Percentiles rank a stretch among this genome's conserved stretches.
Evolutionary conservation across 306 rosid species (phyloP).

Genomic region (Begonia peltatifolia): DNA sequence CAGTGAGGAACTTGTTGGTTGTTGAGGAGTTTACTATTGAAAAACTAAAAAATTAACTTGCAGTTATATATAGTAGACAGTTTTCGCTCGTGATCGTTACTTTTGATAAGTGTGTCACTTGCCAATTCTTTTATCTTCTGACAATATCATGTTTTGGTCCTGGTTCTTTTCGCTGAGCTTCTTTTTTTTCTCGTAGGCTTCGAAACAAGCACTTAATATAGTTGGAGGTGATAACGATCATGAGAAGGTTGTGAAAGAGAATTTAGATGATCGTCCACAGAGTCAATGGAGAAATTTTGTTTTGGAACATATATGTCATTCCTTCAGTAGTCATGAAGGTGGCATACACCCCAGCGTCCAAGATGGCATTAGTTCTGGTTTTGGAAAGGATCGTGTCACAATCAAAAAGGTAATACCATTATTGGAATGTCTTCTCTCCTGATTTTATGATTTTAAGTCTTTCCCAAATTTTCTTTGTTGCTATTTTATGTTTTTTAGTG

Average conservation of each 20-base stretch:
- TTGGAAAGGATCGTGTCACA: slow-evolving; percentile 19
- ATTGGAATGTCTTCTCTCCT: slow-evolving; percentile 11
- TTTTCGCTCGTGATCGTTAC: too few species aligned
- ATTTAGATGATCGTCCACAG: slow-evolving; percentile 21
- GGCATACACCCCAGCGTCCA: slow-evolving; percentile 36
- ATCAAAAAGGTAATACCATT: slow-evolving; percentile 29
- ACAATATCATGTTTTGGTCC: neutral
- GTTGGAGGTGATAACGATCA: slow-evolving; percentile 21
- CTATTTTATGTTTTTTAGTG: too few species aligned
- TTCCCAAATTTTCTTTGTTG: slow-evolving; percentile 1
- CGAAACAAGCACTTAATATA: slow-evolving; percentile 19
- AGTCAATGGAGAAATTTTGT: slow-evolving; percentile 41
- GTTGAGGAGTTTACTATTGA: too few species aligned
- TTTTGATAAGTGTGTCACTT: too few species aligned
- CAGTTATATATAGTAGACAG: too few species aligned
- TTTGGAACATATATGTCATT: slow-evolving; percentile 39
- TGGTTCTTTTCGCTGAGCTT: slow-evolving; percentile 7
- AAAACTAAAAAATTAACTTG: too few species aligned
- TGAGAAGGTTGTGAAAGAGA: slow-evolving; percentile 11
- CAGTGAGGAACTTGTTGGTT: too few species aligned
- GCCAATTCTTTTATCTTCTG: too few species aligned
- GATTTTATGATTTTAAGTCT: slow-evolving; percentile 1
- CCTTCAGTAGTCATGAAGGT: slow-evolving; percentile 37
- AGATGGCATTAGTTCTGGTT: slow-evolving; percentile 22
- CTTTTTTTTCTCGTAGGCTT: slow-evolving; percentile 30